Conservation (phyloP, 495 filamentous ascomycete genomes). For the Cenococcum geophilum region DNA sequence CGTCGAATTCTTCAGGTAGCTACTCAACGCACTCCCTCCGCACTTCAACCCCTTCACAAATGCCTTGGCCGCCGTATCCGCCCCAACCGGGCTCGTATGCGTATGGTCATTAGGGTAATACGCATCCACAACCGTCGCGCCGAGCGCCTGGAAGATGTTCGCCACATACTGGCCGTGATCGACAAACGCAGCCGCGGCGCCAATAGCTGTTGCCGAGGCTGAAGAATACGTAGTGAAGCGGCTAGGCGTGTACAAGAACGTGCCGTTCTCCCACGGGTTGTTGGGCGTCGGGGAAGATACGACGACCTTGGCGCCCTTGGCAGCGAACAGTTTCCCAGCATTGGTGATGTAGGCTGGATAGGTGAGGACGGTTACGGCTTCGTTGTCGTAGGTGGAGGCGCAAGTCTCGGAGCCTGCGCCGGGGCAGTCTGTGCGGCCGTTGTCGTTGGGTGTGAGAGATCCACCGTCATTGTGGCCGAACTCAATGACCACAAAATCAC, state of each 20-base stretch:
- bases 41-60: constrained; percentile 57
- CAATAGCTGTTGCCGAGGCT: constrained; percentile 43
- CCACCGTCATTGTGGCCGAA: constrained; percentile 65
- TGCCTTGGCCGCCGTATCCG: constrained; percentile 52
- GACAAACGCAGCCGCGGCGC: constrained; percentile 47
- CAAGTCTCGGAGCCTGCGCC: constrained; percentile 53
- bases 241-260: constrained; percentile 40
- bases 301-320: constrained; percentile 59
- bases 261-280: constrained; percentile 54
- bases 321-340: constrained; percentile 46
- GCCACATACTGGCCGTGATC: constrained; percentile 57
- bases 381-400: constrained; percentile 46
- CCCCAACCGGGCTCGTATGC: constrained; percentile 56
- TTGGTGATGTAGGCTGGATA: constrained; percentile 54
- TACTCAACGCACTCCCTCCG: constrained; percentile 29
- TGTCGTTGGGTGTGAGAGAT: constrained; percentile 49
- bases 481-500: constrained; percentile 57
- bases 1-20: constrained; percentile 35
- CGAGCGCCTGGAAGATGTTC: constrained; percentile 47
- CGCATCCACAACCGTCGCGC: constrained; percentile 42
- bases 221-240: constrained; percentile 56
- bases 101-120: constrained; percentile 60
- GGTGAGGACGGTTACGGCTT: constrained; percentile 51
- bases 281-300: constrained; percentile 58
- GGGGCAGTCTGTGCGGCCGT: constrained; percentile 54